Evolutionary conservation across 768 basidiomycete species (phyloP), one percentile per base, ranked within the genome.

Genomic region (Austroboletus eburneus): DNA sequence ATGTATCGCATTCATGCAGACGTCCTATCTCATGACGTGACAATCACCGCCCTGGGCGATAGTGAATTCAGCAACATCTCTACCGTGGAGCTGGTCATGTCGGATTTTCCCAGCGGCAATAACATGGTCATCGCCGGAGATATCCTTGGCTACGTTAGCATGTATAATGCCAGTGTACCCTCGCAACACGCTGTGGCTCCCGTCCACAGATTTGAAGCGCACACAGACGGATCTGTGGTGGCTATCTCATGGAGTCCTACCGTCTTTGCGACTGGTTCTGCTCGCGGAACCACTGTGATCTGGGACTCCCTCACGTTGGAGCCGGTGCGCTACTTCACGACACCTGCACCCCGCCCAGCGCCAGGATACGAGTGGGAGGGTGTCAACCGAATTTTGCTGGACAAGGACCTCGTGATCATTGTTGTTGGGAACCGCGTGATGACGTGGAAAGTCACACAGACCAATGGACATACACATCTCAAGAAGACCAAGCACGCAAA

Each of bases 271-370:
- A 83, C 81, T 0, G 89, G 89, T 23, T 85, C 85, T 20, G 70
- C 75, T 1, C 64, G 72, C 2, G 89, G 89, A 3, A 69, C 72
- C 6, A 73, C 81, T 3, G 70, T 66, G 16, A 70, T 85, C 13
- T 87, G 81, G 73, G 85, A 91, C 54, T 76, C 77, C 3, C 67
- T 88, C 51, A 83, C 79, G 0, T 73, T 88, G 25, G 72, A 72
- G 27, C 73, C 68, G 4, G 57, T 90, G 39, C 73, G 82, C 18
- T 69, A 72, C 21, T 81, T 89, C 54, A 50, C 72, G 0, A 72
- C 74, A 3, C 79, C 81, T 13, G 52, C 73, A 0, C 66, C 71
- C 21, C 68, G 70, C 22, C 53, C 52, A 14, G 45, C 57, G 5
- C 64, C 58, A 2, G 68, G 70, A 9, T 55, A 63, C 0, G 71